phyloP scores from a whole-genome alignment of 1,139 yeast species.

The Saccharomyces hybrid region DNA sequence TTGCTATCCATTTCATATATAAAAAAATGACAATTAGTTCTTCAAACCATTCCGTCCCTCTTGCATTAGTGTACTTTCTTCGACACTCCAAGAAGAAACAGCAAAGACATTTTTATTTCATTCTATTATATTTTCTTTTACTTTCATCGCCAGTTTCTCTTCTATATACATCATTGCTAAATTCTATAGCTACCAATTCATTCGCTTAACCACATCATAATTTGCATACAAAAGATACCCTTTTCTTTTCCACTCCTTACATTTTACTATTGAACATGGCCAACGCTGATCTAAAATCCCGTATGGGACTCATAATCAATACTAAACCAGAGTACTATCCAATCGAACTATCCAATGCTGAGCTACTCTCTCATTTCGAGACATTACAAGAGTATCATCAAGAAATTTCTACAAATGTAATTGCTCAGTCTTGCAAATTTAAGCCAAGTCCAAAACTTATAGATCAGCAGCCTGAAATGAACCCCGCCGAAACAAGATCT shows the following conservation, averaged over 20 bases:
- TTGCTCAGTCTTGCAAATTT: constrained; percentile 33
- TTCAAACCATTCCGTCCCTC: not conserved
- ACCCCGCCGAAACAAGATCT: constrained; percentile 40
- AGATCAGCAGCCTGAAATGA: constrained; percentile 57
- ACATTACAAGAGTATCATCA: constrained; percentile 45
- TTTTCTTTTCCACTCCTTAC: not conserved
- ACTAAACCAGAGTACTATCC: constrained; percentile 41
- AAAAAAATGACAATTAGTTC: not conserved
- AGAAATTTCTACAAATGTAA: constrained; percentile 42
- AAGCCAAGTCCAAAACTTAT: constrained; percentile 50
- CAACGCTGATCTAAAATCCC: not conserved
- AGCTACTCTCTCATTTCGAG: constrained; percentile 41
- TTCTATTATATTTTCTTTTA: not conserved
- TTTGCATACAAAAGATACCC: not conserved
- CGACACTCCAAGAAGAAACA: too few relatives aligned
- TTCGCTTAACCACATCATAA: not conserved
- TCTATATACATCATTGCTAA: not conserved
- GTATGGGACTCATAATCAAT: constrained; percentile 31
- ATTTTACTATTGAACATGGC: not conserved
- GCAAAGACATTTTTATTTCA: not conserved
- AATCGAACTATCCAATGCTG: constrained; percentile 42
- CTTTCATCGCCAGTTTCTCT: not conserved
- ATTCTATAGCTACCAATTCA: not conserved
- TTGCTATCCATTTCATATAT: not conserved
- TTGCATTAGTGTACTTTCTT: not conserved